Evolutionary conservation across 345 rosid species (phyloP), one percentile per base, ranked within the genome.

Genomic region (Rubroshorea leprosula): DNA sequence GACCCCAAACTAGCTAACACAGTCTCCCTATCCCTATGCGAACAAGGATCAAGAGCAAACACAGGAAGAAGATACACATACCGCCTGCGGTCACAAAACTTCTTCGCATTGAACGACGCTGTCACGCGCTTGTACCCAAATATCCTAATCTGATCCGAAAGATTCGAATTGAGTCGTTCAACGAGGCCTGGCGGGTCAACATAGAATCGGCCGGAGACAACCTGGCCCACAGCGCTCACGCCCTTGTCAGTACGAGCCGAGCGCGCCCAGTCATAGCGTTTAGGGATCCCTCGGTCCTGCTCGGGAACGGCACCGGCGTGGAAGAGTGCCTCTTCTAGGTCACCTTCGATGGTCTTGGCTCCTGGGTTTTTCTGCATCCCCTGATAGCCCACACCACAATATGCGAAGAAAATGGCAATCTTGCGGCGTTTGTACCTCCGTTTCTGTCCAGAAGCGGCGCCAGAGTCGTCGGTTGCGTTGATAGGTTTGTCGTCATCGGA

Each of bases 311-410:
- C 97, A 6, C 88, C 94, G 39, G 88, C 60, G 49, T 75, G 97
- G 68, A 78, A 89, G 21, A 93, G 83, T 43, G 96, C 96, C 54
- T 93, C 97, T 61, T 89, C 97, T 41, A 93, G 91, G 64, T 93
- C 99, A 44, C 92, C 94, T 76, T 93, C 97, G 23, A 89, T 93
- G 70, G 99, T 93, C 65, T 82, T 85, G 43, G 99, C 99, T 52
- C 96, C 94, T 1, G 97, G 99, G 52, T 89, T 93, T 60, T 87
- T 89, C 58, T 89, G 97, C 97, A 93, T 93, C n/a, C 96, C 99
- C 39, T 93, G 99, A 58, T 93, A 93, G 5, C 97, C 99, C 6
- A 85, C 99, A 22, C 99, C 96, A 49, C 99, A 89, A 64, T 87
- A 93, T 0, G 99, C 90, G 43, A 93, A 86, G 76, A 83, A 78